Base-by-base conservation (phyloP, 1,139 yeast species). In the Pichia sp. region DNA sequence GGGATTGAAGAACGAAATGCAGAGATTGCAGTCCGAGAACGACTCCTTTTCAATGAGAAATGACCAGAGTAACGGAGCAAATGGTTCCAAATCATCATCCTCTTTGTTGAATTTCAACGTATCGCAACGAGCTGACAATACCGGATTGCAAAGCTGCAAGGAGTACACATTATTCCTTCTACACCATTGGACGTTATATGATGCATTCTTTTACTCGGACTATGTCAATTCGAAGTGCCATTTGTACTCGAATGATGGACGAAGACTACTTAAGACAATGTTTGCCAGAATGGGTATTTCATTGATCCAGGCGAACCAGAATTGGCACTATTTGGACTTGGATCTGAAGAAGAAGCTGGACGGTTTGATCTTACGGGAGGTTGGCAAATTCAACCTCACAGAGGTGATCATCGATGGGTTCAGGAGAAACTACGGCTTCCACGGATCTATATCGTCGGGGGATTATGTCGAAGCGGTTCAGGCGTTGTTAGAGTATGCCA, bases 221-320 rank as follows among this genome's bases (percentile, higher is more conserved):
- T 93, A 86, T 66, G 91, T 93, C 46, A 90, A 92, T 63, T 87
- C 98, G 27, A 89, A 91, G 67, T 75, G 93, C 57, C 84, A 85
- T 57, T 73, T 93, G 47, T 95, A 97, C 93, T 87, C 95, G 27
- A 97, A 89, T 65, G 95, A 88, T 56, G 99, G 99, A 4, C 81
- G 85, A 63, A 90, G 89, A 67, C 80, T 85, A 62, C 74, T 95
- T 50, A 96, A 92, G 67, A 91, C 91, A 64, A 77, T 95, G 79
- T 87, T 95, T 73, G 99, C 99, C 2, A 83, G 87, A 63, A 93
- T 95, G 97, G 99, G 99, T 7, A 87, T 95, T 6, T 86, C 97
- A 0, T 73, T 95, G 50, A 87, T 84, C 3, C 86, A 87, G 29
- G 95, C 98, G 1, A 87, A 86, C 64, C 97, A 95, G 70, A 84